Conservation (phyloP, 2,329 filamentous ascomycete species). For the Colletotrichum spaethianum region DNA sequence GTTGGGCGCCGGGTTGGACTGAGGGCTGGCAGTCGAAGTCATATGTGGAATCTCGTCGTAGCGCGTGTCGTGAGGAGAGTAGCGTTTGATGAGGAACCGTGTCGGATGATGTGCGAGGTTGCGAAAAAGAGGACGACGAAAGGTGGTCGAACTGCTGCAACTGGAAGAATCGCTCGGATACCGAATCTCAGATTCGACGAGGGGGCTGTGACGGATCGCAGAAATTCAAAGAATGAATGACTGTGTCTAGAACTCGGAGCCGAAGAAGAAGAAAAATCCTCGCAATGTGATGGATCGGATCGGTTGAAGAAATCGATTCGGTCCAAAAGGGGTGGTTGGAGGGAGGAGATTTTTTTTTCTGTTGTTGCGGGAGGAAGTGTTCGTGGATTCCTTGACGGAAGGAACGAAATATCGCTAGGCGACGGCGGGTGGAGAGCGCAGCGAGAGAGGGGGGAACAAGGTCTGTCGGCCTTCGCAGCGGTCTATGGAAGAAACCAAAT, state of each 20-base stretch:
- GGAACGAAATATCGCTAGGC: conserved; percentile 42
- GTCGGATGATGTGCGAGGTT: conserved; percentile 36
- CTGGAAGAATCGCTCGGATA: conserved; percentile 38
- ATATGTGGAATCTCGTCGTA: conserved; percentile 61
- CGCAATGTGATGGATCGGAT: conserved; percentile 12
- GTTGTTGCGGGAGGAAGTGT: conserved; percentile 22
- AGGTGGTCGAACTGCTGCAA: conserved; percentile 37
- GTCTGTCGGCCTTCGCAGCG: conserved; percentile 30
- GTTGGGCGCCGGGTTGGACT: conserved; percentile 71
- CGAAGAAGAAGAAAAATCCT: conserved; percentile 16
- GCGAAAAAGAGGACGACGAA: conserved; percentile 32
- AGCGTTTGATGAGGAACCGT: conserved; percentile 33
- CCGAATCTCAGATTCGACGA: conserved; percentile 51
- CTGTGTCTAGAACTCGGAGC: conserved; percentile 20
- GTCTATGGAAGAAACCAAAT: conserved; percentile 33
- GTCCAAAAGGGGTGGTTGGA: conserved; percentile 9
- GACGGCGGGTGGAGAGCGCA: conserved; percentile 35
- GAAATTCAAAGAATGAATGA: conserved; percentile 41
- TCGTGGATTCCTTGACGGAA: conserved; percentile 39
- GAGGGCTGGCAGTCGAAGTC: conserved; percentile 72
- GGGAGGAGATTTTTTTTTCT: conserved; percentile 18
- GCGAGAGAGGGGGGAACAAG: conserved; percentile 23
- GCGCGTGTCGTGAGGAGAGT: conserved; percentile 16
- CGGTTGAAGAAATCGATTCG: conserved; percentile 32
- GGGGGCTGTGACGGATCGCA: conserved; percentile 27